A percentile compares a stretch with the other conserved stretches of the same genome.
These are phyloP conservation scores for Kuraishia molischiana DNA, from an alignment of 805 yeast genomes.

Conservation along the genomic window DNA sequence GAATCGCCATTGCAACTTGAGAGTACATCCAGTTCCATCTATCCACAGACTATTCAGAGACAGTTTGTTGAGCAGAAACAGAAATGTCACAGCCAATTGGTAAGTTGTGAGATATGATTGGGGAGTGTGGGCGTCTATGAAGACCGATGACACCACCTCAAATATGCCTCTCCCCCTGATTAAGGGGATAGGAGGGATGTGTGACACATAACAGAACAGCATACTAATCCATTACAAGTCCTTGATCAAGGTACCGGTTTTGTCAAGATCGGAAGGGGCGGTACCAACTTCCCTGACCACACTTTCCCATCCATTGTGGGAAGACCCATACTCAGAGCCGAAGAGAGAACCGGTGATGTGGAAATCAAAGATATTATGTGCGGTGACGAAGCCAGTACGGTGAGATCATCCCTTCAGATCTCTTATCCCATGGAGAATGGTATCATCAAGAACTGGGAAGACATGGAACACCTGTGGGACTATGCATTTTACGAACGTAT, in stretches of 20 bases:
- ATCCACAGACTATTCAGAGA: too few relatives aligned
- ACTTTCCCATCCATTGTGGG: constrained; percentile 98
- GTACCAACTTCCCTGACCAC: constrained; percentile 93
- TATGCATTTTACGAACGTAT: constrained; percentile 90
- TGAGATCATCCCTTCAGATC: constrained; percentile 81
- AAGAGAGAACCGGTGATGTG: constrained; percentile 69
- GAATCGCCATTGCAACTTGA: too few relatives aligned
- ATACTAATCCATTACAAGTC: too few relatives aligned
- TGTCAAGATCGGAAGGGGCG: constrained; percentile 94
- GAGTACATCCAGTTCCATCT: too few relatives aligned
- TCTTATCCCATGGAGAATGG: constrained; percentile 99
- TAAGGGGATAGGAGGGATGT: too few relatives aligned
- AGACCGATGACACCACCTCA: too few relatives aligned
- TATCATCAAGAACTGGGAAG: constrained; percentile 95
- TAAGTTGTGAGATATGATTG: too few relatives aligned
- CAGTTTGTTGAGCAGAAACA: too few relatives aligned
- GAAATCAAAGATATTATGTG: constrained; percentile 96
- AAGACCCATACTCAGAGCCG: constrained; percentile 93
- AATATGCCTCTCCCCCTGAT: too few relatives aligned
- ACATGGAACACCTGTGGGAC: constrained; percentile 98
- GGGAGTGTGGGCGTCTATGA: too few relatives aligned
- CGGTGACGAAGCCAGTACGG: constrained; percentile 90
- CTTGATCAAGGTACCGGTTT: constrained; percentile 99
- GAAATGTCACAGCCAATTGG: constrained; percentile 20
- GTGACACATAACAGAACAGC: too few relatives aligned